Conservation (phyloP, 2,329 filamentous ascomycete species). For the Exophiala lecanii-corni region DNA sequence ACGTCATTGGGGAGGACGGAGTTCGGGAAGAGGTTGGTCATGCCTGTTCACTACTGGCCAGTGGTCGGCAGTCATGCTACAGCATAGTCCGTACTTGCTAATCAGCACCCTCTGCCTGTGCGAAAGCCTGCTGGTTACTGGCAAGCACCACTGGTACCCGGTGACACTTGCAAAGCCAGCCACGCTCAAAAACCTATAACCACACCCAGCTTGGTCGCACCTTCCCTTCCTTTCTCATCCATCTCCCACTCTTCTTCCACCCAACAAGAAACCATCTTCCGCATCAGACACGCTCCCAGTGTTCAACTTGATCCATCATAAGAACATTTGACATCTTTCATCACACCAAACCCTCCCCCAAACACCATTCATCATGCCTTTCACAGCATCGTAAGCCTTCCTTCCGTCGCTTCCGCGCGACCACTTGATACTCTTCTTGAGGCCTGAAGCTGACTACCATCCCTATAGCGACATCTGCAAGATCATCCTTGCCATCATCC, state of each 20-base stretch:
- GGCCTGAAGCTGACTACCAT: conserved; percentile 13
- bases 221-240: background rate
- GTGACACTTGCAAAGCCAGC: background rate
- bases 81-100: too few species aligned
- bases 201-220: background rate
- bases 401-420: conserved; percentile 16
- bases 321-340: too few species aligned
- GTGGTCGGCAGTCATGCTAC: too few species aligned
- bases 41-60: background rate
- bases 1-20: background rate
- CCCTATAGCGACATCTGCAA: conserved; percentile 65
- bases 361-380: conserved; percentile 42
- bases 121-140: too few species aligned
- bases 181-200: background rate
- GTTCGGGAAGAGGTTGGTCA: too few species aligned
- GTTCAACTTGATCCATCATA: too few species aligned
- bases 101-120: background rate
- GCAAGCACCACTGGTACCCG: too few species aligned
- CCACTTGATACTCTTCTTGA: background rate
- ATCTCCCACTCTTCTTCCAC: too few species aligned
- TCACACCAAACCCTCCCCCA: conserved; percentile 1
- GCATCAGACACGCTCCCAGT: too few species aligned
- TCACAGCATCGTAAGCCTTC: conserved; percentile 47
- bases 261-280: too few species aligned
- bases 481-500: conserved; percentile 82